phyloP scores from a whole-genome alignment of 495 filamentous ascomycete genomes.

The Penicillium maclennaniae region DNA sequence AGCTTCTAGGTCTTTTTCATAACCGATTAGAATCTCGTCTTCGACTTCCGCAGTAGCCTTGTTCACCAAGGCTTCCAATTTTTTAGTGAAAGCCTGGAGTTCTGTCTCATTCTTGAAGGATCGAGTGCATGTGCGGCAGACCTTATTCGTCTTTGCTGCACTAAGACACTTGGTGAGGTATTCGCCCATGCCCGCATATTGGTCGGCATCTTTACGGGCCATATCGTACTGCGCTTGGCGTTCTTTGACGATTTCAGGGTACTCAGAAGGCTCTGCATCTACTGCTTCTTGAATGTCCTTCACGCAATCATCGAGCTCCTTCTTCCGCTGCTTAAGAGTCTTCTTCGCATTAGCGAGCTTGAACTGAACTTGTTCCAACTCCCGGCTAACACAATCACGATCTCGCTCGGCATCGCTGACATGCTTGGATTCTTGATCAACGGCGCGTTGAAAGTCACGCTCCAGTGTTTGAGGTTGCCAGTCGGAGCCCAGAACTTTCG shows the following conservation, averaged over 20 bases:
- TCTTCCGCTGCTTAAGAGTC: slow-evolving; percentile 57
- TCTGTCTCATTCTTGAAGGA: slow-evolving; percentile 57
- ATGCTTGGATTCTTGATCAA: slow-evolving; percentile 51
- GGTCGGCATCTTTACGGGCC: slow-evolving; percentile 58
- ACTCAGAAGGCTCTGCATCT: slow-evolving; percentile 52
- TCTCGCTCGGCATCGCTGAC: slow-evolving; percentile 60
- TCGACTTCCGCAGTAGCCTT: slow-evolving; percentile 51
- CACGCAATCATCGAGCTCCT: slow-evolving; percentile 58
- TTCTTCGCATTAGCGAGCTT: slow-evolving; percentile 64
- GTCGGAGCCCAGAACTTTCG: slow-evolving; percentile 51
- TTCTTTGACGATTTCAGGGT: slow-evolving; percentile 47
- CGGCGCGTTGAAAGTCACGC: slow-evolving; percentile 59
- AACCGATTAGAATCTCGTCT: slow-evolving; percentile 47
- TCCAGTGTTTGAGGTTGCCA: slow-evolving; percentile 74
- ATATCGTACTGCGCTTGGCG: slow-evolving; percentile 59
- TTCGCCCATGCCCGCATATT: slow-evolving; percentile 55
- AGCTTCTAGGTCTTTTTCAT: slow-evolving; percentile 52
- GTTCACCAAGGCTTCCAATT: slow-evolving; percentile 55
- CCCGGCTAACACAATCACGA: slow-evolving; percentile 64
- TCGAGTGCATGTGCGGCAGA: slow-evolving; percentile 68
- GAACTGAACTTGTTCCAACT: slow-evolving; percentile 74
- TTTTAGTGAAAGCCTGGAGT: slow-evolving; percentile 54
- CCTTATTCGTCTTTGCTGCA: slow-evolving; percentile 54
- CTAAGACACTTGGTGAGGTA: slow-evolving; percentile 62
- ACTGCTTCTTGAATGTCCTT: slow-evolving; percentile 48